Evolutionary conservation across 345 rosid species (phyloP).

Genomic region (Gossypium sturtianum): DNA sequence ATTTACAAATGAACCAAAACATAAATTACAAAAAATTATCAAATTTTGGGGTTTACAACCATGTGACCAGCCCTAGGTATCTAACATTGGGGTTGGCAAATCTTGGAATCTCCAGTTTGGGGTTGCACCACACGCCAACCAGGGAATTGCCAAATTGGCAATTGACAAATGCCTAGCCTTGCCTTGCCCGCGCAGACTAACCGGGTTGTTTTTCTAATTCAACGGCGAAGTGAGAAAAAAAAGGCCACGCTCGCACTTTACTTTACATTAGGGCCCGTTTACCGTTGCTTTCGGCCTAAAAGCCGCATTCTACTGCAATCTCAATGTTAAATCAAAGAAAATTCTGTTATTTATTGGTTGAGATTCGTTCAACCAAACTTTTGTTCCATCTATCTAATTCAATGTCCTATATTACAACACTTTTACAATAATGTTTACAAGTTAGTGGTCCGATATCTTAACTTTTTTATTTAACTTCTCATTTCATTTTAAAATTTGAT

Average conservation of each 20-base stretch:
- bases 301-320: not conserved
- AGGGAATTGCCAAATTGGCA: not conserved
- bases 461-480: too few relatives aligned
- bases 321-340: not conserved
- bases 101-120: not conserved
- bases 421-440: too few relatives aligned
- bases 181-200: not conserved
- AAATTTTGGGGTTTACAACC: too few relatives aligned
- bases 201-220: not conserved
- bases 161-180: not conserved
- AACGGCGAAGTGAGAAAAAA: not conserved
- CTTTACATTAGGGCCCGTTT: not conserved
- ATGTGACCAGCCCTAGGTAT: too few relatives aligned
- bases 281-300: not conserved
- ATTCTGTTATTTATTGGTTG: not conserved
- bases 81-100: not conserved
- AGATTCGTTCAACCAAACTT: not conserved
- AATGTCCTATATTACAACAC: too few relatives aligned
- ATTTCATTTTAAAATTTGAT: too few relatives aligned
- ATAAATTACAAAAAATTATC: too few relatives aligned
- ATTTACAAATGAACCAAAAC: too few relatives aligned
- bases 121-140: not conserved
- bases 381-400: not conserved
- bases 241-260: not conserved
- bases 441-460: too few relatives aligned